phyloP scores from a whole-genome alignment of 805 yeast species.

The Starmerella lactis-condensi region DNA sequence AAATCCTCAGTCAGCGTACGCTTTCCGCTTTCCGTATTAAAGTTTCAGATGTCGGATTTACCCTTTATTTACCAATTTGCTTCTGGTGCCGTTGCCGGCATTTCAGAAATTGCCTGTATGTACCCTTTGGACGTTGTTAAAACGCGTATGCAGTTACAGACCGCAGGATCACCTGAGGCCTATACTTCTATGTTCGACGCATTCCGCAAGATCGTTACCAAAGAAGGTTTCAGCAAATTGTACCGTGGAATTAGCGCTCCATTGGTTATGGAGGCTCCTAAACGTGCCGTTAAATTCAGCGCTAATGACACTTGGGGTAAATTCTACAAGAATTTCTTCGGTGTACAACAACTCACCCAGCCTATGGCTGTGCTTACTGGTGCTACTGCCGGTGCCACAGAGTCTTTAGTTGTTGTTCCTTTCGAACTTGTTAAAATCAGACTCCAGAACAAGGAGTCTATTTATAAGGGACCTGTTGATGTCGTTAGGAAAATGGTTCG shows the following conservation, averaged over 20 bases:
- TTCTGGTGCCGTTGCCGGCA: slow-evolving; percentile 93
- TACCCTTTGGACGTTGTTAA: slow-evolving; percentile 94
- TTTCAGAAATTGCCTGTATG: slow-evolving; percentile 87
- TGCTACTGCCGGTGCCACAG: slow-evolving; percentile 96
- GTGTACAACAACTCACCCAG: slow-evolving; percentile 53
- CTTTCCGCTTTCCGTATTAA: too few species aligned
- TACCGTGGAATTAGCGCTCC: slow-evolving; percentile 95
- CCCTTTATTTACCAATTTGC: slow-evolving; percentile 84
- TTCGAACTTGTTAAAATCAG: slow-evolving; percentile 90
- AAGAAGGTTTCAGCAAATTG: slow-evolving; percentile 67
- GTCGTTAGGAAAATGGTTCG: slow-evolving; percentile 55
- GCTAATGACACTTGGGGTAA: slow-evolving; percentile 95
- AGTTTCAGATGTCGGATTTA: slow-evolving; percentile 24
- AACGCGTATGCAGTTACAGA: slow-evolving; percentile 85
- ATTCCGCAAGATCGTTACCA: slow-evolving; percentile 58
- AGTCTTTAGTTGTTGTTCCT: slow-evolving; percentile 92
- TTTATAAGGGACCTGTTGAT: slow-evolving; percentile 67
- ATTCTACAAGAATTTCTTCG: slow-evolving; percentile 54
- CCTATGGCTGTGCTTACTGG: slow-evolving; percentile 79
- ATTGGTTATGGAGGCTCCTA: slow-evolving; percentile 96
- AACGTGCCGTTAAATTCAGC: slow-evolving; percentile 95
- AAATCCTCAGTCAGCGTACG: too few species aligned
- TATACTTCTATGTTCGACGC: slow-evolving; percentile 77
- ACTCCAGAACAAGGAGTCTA: slow-evolving; percentile 72
- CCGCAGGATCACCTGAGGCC: slow-evolving; percentile 30